Evolutionary conservation across 306 rosid genomes (phyloP), one percentile per base, ranked within the genome.

Genomic region (Cicer arietinum): DNA sequence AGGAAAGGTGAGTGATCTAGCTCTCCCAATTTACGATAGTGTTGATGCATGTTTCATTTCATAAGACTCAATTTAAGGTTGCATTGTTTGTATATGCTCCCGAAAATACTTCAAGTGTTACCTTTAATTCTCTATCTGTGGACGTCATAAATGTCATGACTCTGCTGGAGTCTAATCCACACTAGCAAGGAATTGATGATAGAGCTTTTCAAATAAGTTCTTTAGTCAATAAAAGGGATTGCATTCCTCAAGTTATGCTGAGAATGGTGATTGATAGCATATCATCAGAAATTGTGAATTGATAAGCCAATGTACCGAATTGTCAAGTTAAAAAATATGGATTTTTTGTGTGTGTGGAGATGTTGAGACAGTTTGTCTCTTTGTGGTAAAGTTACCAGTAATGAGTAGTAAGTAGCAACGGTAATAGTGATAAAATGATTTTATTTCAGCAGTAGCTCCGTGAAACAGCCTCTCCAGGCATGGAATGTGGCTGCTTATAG

Each of bases 1-100:
- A 50, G 96, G 98, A 84, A 94, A 91, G 94, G 98, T 91, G 83
- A 63, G 92, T 83, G 46, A 50, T 53, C 66, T 37, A 67, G 62
- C 14, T 70, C 17, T 41, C 10, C 13, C 58, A 12, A n/a, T 58
- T 17, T 67, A 8, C 12, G 16, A 59, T 47, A 12, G 54, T 66
- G 25, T 47, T 66, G 40, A 20, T 71, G 59, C 63, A 18, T 71
- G 65, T 30, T 67, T 73, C 35, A 16, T n/a, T 67, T 73, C 35
- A 16, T n/a, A 20, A 11, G 66, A 20, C 48, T 54, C 56, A 63
- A 69, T 77, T 67, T 16, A 17, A 17, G 62, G 45, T 70, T 50
- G n/a, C 41, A 30, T 48, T 71, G 18, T 52, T 62, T 75, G 48
- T 44, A 48, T 56, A 72, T 69, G 79, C 64, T 64, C 22, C 25